Conservation (phyloP, 495 filamentous ascomycete species). For the Hypoxylon trugodes region DNA sequence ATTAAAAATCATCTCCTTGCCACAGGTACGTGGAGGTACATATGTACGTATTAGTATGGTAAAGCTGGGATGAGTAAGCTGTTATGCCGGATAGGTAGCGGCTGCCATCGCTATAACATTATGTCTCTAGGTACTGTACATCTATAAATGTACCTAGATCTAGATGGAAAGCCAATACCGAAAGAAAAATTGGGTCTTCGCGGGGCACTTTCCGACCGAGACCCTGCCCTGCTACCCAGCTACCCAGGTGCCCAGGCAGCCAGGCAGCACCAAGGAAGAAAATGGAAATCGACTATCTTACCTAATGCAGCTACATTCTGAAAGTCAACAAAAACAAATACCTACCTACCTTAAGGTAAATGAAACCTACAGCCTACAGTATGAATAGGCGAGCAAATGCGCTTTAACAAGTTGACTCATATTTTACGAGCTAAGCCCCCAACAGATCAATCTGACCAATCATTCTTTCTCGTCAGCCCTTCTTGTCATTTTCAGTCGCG, state of each 20-base stretch:
- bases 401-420: background rate
- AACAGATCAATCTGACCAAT: slow-evolving; percentile 7
- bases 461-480: background rate
- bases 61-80: slow-evolving; percentile 26
- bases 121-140: too few species aligned
- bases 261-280: too few species aligned
- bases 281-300: too few species aligned
- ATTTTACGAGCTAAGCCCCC: background rate
- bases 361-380: background rate
- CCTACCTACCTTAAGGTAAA: background rate
- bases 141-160: too few species aligned
- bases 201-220: slow-evolving; percentile 10
- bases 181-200: slow-evolving; percentile 13
- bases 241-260: too few species aligned
- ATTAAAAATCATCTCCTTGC: slow-evolving; percentile 6
- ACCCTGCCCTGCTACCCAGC: too few species aligned
- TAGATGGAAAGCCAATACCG: background rate
- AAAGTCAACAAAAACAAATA: slow-evolving; percentile 19
- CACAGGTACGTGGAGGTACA: slow-evolving; percentile 15
- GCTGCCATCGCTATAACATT: slow-evolving; percentile 4
- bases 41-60: background rate
- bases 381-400: background rate
- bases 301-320: background rate
- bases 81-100: too few species aligned
- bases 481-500: background rate